Conservation (phyloP, 352 stramenopile genomes). For the Phytophthora sansomeana region DNA sequence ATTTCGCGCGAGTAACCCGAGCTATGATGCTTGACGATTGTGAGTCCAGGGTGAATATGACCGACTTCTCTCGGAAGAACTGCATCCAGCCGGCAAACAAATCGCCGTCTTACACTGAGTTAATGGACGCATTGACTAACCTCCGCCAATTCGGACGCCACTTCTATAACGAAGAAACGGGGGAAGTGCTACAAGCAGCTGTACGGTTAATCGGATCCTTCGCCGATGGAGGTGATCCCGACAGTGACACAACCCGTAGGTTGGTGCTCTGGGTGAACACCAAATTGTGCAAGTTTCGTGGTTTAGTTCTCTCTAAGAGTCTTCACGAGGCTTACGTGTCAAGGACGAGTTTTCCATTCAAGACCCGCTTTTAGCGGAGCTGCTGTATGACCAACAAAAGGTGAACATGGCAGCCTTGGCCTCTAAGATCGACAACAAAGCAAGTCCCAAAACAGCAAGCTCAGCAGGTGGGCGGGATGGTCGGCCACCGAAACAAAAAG, state of each 20-base stretch:
- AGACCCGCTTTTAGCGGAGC: neutral
- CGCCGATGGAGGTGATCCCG: neutral
- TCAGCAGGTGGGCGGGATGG: no score
- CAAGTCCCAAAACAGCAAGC: no score
- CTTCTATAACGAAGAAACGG: conserved; percentile 11
- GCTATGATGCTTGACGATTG: neutral
- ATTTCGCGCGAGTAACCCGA: neutral
- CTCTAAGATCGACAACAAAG: neutral
- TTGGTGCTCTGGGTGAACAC: neutral
- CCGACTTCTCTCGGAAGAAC: conserved; percentile 8
- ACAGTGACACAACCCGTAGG: neutral
- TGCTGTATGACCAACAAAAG: conserved; percentile 5
- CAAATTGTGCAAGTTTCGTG: conserved; percentile 8
- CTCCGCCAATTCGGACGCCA: neutral
- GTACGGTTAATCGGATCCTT: conserved; percentile 1
- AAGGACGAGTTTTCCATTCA: conserved; percentile 4
- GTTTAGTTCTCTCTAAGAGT: neutral
- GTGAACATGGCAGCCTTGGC: neutral
- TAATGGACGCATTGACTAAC: neutral
- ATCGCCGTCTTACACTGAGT: neutral
- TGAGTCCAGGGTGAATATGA: neutral
- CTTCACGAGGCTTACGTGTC: neutral
- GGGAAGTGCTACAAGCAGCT: neutral
- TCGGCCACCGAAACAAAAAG: no score
- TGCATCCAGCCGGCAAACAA: neutral